A percentile compares a stretch with the other conserved stretches of the same genome.
These are phyloP conservation scores for Metarhizium anisopliae DNA, from an alignment of 2,329 filamentous ascomycete genomes.

Conservation along the genomic window DNA sequence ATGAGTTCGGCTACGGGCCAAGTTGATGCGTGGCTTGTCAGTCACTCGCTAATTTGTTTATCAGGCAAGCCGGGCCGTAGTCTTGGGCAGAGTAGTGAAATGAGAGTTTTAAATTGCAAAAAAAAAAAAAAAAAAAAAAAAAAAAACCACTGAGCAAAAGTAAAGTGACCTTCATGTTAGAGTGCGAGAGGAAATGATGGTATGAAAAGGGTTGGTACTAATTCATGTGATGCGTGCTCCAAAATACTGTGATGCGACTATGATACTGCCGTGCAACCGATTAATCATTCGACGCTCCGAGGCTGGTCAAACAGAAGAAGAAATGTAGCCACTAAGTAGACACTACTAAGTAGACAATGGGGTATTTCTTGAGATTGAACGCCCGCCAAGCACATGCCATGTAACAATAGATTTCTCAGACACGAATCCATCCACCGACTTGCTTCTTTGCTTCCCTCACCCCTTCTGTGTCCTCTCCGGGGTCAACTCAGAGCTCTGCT, in stretches of 20 bases:
- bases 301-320: background rate
- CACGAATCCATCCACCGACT: background rate
- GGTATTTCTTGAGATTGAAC: background rate
- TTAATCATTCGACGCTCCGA: background rate
- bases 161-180: background rate
- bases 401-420: background rate
- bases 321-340: background rate
- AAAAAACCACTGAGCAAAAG: too few species aligned
- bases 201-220: background rate
- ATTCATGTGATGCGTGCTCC: background rate
- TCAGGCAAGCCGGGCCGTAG: constrained; percentile 26
- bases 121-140: background rate
- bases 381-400: background rate
- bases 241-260: background rate
- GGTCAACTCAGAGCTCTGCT: constrained; percentile 15
- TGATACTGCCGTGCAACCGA: background rate
- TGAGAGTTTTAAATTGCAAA: constrained; percentile 3
- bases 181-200: background rate
- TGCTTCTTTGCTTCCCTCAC: background rate
- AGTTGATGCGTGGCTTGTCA: constrained; percentile 21
- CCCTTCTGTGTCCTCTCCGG: too few species aligned
- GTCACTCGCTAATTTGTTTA: constrained; percentile 21
- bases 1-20: constrained; percentile 22
- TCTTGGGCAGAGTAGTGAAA: constrained; percentile 17
- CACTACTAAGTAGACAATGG: background rate